Base-by-base conservation (phyloP, 2,329 filamentous ascomycete genomes). In the Cercospora brassicicola region DNA sequence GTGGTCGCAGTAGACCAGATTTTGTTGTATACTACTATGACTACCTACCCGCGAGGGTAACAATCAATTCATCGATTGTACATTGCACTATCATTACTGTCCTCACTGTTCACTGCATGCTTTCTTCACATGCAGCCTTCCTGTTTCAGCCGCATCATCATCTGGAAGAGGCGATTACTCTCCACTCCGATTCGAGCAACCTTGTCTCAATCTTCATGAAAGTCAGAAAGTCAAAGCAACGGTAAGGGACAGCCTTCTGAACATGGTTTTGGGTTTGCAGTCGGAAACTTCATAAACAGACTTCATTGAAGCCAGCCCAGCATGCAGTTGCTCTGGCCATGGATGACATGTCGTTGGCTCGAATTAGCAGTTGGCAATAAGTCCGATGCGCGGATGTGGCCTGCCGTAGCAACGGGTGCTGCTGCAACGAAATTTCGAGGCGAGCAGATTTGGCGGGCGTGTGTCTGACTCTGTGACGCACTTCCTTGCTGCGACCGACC, bases 321-420 rank as follows among this genome's bases (percentile, higher is more conserved):
- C 45, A 23, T 51, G 45, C 45, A 51, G 45, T 48, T 10, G 4
- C 23, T n/a, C 4, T 31, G 26, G 26, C 39, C 59, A 57, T 62
- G 64, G 64, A 62, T 56, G 56, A 59, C 51, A 62, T 62, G 66
- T 60, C 39, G 68, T 64, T 36, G 51, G 63, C n/a, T 53, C 64
- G 36, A 42, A 64, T 53, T 23, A 18, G 33, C 48, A 53, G n/a
- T 11, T 7, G 55, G 10, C 11, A 31, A 51, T 48, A 39, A 45
- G 48, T 55, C 64, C 66, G 61, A 67, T 64, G 11, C 30, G 9
- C 11, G 18, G 13, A 2, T 45, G 28, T 53, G 20, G 53, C 66
- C 59, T 6, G 39, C 66, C 66, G 68, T 66, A 61, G 36, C 48
- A 20, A 36, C 39, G 33, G 55, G 10, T 11, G 18, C 28, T 61